Base-by-base conservation (phyloP, 768 basidiomycete species). In the Pisolithus tinctorius region DNA sequence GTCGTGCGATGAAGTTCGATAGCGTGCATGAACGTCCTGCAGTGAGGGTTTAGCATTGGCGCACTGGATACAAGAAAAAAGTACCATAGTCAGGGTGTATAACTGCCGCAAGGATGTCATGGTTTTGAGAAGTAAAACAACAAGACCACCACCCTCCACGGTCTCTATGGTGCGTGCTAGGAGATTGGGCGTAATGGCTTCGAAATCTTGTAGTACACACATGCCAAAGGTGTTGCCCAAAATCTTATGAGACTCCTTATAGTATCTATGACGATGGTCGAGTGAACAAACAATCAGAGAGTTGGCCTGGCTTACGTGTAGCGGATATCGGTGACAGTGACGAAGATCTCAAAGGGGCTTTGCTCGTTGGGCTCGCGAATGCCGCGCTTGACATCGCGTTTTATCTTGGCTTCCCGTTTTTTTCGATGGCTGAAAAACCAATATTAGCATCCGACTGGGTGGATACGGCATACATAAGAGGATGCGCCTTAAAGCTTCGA, bases 221-320 rank as follows among this genome's bases (percentile, higher is more conserved):
- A 98, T 97, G 40, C 95, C 95, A 67, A 88, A 98, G 0, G 96
- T 99, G 64, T 97, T 89, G 59, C 95, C 96, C 34, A 99, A 81
- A 56, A 97, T 92, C 70, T 95, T 96, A 45, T 94, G 83, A 1
- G 93, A 93, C 60, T 97, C 95, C 66, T 96, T 96, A 75, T 97
- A 98, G 73, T 97, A 94, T 44, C 88, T 86, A 53, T 11, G 47
- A n/a, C 17, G 36, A 13, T 38, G 27, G 11, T 42, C 40, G 10
- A 29, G n/a, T 13, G 17, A 17, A 10, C 14, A 13, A 13, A 9
- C 14, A 10, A 5, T 10, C n/a, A 4, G 38, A 37, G 14, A 13
- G 30, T n/a, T 2, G n/a, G 9, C 31, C 1, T 13, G 16, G 78
- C 86, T 62, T 64, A 93, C 83, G 90, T 93, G 74, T 99, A 99